Evolutionary conservation across 805 yeast species (phyloP), one percentile per base, ranked within the genome.

Genomic region (Nakazawaea peltata): DNA sequence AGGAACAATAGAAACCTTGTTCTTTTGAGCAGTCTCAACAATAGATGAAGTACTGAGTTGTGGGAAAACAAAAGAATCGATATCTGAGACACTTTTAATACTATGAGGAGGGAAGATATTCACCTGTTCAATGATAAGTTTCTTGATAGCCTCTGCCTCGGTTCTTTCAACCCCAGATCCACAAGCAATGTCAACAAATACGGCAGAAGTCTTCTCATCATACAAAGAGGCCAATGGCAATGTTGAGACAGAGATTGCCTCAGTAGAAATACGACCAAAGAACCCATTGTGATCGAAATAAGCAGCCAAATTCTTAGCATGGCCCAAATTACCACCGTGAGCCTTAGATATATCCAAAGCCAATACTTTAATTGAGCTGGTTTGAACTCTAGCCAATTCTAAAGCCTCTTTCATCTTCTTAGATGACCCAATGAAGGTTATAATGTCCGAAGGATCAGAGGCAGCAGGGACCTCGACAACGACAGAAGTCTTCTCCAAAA

Each of bases 301-400:
- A 10, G 80, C 67, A 28, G 86, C 80, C 39, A 92, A 65, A 27
- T 77, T 70, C 42, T 74, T 73, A 8, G 95, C 96, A 49, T 92
- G 97, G 13, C 63, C 54, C 35, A 73, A 51, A 51, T 84, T 74
- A 44, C 82, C 84, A 49, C 86, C 83, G 55, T 92, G 97, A 21
- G 97, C 95, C 57, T 74, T 80, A 9, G 94, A 77, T 56, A 92
- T 78, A 49, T 87, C 95, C 50, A 92, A 67, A 24, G 75, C 60
- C 44, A 78, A 86, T 27, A 79, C 73, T 38, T 68, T 63, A 51
- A 68, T 75, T 37, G 72, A 67, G 32, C 76, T 63, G 23, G 92
- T 72, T 28, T 74, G 64, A 32, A 66, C 53, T 54, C 77, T 71
- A 12, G 90, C 84, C 40, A 59, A 61, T 19, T 64, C 65, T 42